phyloP scores from a whole-genome alignment of 805 yeast genomes.

The Candida chauliodis region DNA sequence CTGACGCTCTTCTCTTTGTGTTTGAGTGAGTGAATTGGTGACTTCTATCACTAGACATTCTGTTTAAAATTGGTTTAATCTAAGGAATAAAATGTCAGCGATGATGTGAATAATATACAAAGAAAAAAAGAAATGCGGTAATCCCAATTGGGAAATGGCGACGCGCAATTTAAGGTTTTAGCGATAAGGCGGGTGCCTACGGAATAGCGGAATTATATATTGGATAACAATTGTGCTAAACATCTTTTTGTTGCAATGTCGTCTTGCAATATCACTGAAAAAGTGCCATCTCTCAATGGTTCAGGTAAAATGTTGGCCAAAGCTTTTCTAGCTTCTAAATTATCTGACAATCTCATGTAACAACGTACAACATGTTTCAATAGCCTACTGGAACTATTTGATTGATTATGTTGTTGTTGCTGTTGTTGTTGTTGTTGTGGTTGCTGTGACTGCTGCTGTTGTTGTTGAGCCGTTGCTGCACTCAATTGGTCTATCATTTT shows the following conservation, averaged over 20 bases:
- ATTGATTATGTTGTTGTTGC: constrained; percentile 14
- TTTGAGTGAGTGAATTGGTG: constrained; percentile 39
- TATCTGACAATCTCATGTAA: constrained; percentile 85
- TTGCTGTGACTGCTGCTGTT: constrained; percentile 13
- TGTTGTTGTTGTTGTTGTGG: constrained; percentile 14
- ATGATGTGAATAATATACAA: constrained; percentile 2
- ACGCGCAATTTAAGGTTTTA: not conserved
- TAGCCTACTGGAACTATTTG: constrained; percentile 66
- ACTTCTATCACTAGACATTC: constrained; percentile 7
- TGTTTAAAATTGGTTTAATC: too few relatives aligned
- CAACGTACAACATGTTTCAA: constrained; percentile 93
- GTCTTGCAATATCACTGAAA: constrained; percentile 72
- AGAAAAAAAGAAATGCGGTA: not conserved
- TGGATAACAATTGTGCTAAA: constrained; percentile 74
- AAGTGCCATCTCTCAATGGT: constrained; percentile 83
- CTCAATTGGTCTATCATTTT: constrained; percentile 83
- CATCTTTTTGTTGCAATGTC: constrained; percentile 87
- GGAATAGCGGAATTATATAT: constrained; percentile 28
- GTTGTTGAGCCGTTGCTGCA: constrained; percentile 19
- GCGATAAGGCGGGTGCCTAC: not conserved
- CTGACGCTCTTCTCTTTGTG: constrained; percentile 48
- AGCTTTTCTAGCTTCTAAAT: constrained; percentile 85
- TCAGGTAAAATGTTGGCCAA: constrained; percentile 81
- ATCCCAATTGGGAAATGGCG: not conserved
- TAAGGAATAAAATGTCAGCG: not conserved